Evolutionary conservation across 352 stramenopile species (phyloP).

Genomic region (Pythium vanterpoolii): DNA sequence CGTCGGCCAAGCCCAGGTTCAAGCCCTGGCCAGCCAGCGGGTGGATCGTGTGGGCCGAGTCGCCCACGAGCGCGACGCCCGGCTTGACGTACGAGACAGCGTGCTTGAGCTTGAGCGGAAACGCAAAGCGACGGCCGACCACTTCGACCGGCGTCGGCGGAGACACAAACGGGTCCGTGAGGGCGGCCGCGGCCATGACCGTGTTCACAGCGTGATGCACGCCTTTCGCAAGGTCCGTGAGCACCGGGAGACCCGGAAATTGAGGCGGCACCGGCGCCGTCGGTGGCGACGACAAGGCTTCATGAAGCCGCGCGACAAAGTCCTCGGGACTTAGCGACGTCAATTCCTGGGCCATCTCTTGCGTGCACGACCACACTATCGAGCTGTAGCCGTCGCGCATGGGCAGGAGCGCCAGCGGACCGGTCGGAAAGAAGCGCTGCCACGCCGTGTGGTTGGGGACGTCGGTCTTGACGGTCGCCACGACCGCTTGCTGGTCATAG

Average conservation of each 20-base stretch:
- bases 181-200: slow-evolving; percentile 68
- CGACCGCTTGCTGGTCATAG: slow-evolving; percentile 90
- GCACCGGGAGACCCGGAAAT: slow-evolving; percentile 76
- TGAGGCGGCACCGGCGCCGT: slow-evolving; percentile 44
- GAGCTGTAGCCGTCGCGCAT: slow-evolving; percentile 89
- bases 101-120: slow-evolving; percentile 90
- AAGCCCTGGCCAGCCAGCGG: slow-evolving; percentile 94
- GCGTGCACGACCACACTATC: slow-evolving; percentile 89
- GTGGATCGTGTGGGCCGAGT: slow-evolving; percentile 96
- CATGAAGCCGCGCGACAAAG: slow-evolving; percentile 80
- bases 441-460: slow-evolving; percentile 80
- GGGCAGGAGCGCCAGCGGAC: slow-evolving; percentile 85
- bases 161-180: slow-evolving; percentile 74
- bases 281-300: slow-evolving; percentile 59
- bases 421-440: slow-evolving; percentile 90
- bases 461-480: slow-evolving; percentile 89
- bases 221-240: slow-evolving; percentile 74
- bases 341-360: slow-evolving; percentile 80
- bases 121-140: slow-evolving; percentile 75
- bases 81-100: slow-evolving; percentile 83
- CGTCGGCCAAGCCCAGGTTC: slow-evolving; percentile 94
- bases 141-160: slow-evolving; percentile 65
- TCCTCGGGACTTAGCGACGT: slow-evolving; percentile 64
- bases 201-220: slow-evolving; percentile 69
- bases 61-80: slow-evolving; percentile 89